Evolutionary conservation across 2,329 filamentous ascomycete species (phyloP).

Genomic region (Fusarium citri): DNA sequence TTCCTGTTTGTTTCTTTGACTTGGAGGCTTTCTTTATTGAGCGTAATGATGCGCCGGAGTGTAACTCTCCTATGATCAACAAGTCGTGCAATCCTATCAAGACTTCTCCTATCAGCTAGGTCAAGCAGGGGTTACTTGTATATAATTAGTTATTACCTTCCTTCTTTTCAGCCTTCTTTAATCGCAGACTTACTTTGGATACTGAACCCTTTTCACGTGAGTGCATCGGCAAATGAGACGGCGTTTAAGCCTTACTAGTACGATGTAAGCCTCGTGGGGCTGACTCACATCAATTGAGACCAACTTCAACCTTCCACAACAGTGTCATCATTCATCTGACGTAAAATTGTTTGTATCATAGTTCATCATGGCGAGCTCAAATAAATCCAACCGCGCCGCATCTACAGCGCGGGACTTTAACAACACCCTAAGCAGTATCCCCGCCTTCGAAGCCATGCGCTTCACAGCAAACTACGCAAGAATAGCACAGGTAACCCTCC

Average conservation of each 20-base stretch:
- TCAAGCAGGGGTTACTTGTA: not conserved
- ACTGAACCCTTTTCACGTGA: not conserved
- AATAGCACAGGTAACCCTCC: not conserved
- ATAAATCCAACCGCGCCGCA: not conserved
- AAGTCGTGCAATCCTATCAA: slow-evolving; percentile 5
- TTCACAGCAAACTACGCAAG: slow-evolving; percentile 7
- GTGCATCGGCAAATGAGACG: not conserved
- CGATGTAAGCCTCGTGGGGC: slow-evolving; percentile 15
- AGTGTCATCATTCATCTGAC: not conserved
- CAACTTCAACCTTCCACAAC: not conserved
- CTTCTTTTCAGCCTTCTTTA: not conserved
- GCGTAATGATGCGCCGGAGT: slow-evolving; percentile 7
- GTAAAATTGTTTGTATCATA: fast-evolving
- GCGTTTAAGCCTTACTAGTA: not conserved
- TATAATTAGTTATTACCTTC: not conserved
- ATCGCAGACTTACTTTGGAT: not conserved
- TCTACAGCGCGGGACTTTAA: slow-evolving; percentile 9
- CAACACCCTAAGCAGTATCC: not conserved
- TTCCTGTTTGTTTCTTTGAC: slow-evolving; percentile 29
- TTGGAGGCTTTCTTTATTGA: slow-evolving; percentile 26
- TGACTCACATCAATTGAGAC: not conserved
- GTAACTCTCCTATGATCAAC: not conserved
- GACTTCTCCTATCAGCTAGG: not conserved
- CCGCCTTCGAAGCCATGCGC: slow-evolving; percentile 19
- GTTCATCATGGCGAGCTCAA: not conserved